Base-by-base conservation (phyloP, 2,329 filamentous ascomycete genomes). In the Claviceps purpurea region DNA sequence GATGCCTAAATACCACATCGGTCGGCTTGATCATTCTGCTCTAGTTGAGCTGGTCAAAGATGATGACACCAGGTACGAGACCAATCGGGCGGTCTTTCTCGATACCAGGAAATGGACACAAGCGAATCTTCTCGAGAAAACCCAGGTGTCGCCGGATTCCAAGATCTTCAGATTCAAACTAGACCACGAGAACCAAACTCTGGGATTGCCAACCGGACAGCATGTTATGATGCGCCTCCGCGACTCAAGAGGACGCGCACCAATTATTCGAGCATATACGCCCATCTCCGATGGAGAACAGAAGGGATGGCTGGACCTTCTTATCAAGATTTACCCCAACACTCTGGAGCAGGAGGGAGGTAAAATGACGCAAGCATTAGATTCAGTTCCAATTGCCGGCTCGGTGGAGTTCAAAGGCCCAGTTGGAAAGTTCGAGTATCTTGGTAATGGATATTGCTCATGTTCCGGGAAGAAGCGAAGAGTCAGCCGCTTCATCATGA, bases 1-100 rank as follows among this genome's bases (percentile, higher is more conserved):
- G 89, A 89, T 96, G 84, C 77, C 79, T 11, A 68, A 76, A 45
- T 94, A 95, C 62, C 89, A 96, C 65, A 82, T 96, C 57, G 90
- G 90, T 49, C 81, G 81, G 0, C 76, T 95, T 13, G 79, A 87
- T 58, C 70, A 80, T 57, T 71, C 72, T 20, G 78, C 82, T 1
- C 59, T 55, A 5, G 72, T 73, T 5, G 70, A 73, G 41, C 73
- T 93, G 2, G 70, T 73, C 14, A 49, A 54, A n/a, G 67, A 67
- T 1, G 64, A 72, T 52, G 63, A 72, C 52, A 63, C 65, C 13
- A 55, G 56, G 13, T 52, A 63, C 2, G 68, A 69, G 16, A 62
- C 69, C 22, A 72, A 73, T 5, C 73, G 81, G 1, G 65, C 75
- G 1, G 70, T 76, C 5, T 95, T 95, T 72, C 76, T 95, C 8